Base-by-base conservation (phyloP, 805 yeast species). In the Priceomyces haplophilus region DNA sequence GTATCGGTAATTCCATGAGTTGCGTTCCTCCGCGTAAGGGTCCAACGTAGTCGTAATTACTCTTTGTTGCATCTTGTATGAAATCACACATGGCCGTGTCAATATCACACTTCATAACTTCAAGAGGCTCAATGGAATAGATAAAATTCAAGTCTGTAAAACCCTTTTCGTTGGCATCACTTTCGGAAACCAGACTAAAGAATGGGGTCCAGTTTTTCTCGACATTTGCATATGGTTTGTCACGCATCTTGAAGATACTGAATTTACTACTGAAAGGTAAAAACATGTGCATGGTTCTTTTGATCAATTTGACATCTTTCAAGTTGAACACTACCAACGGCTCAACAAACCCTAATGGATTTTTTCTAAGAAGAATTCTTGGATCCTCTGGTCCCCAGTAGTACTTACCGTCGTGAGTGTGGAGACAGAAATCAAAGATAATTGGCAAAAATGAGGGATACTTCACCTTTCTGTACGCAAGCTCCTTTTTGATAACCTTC, bases 11-110 rank as follows among this genome's bases (percentile, higher is more conserved):
- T 15, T 38, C 45, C 24, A 58, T 49, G 30, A 62, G 46, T 21
- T 59, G 64, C 7, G 65, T 53, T 4, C 68, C 67, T 25, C 68
- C 68, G 38, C 67, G 48, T 17, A 62, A 52, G 3, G 57, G 50
- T 4, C 67, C 65, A n/a, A 58, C 51, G 13, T 41, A 46, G 42
- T 50, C 43, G 12, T 40, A 34, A 31, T 56, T 45, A 3, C 45
- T 30, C 29, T 59, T 52, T 6, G 40, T 37, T 15, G 45, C 51
- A 29, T 51, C 51, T 37, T 54, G 62, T 12, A 54, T 12, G 44
- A 52, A 58, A 41, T 59, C 64, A 49, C 70, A 65, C 12, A 50
- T 42, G 1, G 56, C 62, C 2, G 52, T 47, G 10, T 56, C 56
- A 7, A 65, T 48, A 21, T 57, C 60, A 51, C 71, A 65, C 12